phyloP scores from a whole-genome alignment of 257 asterid genomes.

The Ajuga chamaepitys region DNA sequence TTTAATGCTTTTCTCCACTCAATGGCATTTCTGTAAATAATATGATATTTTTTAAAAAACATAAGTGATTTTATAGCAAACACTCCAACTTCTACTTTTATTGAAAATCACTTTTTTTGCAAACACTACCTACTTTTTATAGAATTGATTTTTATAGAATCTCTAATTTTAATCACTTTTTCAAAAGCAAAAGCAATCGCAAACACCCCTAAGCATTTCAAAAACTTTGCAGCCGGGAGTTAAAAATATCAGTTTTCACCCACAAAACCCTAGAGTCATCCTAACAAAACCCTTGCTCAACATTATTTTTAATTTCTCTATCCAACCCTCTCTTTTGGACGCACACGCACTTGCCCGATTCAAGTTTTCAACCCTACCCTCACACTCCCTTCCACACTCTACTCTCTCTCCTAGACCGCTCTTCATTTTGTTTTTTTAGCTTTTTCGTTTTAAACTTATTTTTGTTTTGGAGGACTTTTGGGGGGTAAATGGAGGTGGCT shows the following conservation, averaged over 20 bases:
- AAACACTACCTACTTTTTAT: no score
- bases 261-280: constrained; percentile 28
- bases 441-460: neutral
- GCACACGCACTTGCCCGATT: constrained; percentile 29
- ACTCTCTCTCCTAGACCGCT: constrained; percentile 16
- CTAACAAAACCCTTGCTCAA: constrained; percentile 20
- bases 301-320: neutral
- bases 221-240: constrained; percentile 8
- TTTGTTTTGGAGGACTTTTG: constrained; percentile 3
- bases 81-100: no score
- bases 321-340: constrained; percentile 35
- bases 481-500: constrained; percentile 50
- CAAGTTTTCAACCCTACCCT: constrained; percentile 52
- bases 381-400: constrained; percentile 14
- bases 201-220: no score
- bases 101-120: no score
- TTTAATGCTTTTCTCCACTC: no score
- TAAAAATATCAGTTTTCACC: constrained; percentile 5
- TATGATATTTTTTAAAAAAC: no score
- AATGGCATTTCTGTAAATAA: no score
- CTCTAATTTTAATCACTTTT: no score
- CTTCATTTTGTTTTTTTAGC: constrained; percentile 3
- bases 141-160: no score
- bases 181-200: no score
- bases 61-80: no score